Evolutionary conservation across 192 early-diverging fungal genomes (phyloP), one percentile per base, ranked within the genome.

Genomic region (Mortierella alpina): DNA sequence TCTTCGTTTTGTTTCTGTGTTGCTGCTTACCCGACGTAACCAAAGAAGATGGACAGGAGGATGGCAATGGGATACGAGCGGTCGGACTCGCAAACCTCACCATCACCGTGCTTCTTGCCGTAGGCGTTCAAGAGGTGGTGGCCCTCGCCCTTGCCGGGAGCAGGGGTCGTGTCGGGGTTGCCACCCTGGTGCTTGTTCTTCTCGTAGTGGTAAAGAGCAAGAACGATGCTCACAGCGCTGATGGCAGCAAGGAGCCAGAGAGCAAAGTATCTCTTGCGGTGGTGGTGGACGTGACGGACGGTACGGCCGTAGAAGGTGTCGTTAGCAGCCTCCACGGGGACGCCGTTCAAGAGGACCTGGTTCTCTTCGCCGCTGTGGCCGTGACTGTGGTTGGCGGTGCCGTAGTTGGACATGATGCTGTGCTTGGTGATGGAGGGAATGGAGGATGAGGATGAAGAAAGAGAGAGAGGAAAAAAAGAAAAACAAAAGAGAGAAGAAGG

Each of bases 31-130:
- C 87, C 87, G 56, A 88, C 73, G 23, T 85, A 84, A 63, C 87
- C 87, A 40, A 88, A 72, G 66, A 88, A 88, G 73, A 88, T 83
- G 66, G 84, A 85, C 39, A 88, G 63, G 44, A 88, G 63, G 45
- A 88, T 70, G 68, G 87, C 79, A 70, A 86, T 64, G 46, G 86
- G 86, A 59, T 83, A 85, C 49, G 82, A 83, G 67, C 87, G 83
- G 57, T 88, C 87, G 59, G 85, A 86, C 51, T 83, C 63, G 79
- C 86, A 88, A 40, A 69, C 12, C 8, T 68, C 61, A 31, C 59
- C 68, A 20, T 31, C 31, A 15, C 59, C 68, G 18, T 59, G 47
- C 55, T 58, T 69, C 63, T 77, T 77, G 61, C 52, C 46, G 51
- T 59, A 39, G 20, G 51, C 4, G 60, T 45, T 69, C 40, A 68